phyloP scores from a whole-genome alignment of 805 yeast genomes.

The Vanderwaltozyma yarrowii region DNA sequence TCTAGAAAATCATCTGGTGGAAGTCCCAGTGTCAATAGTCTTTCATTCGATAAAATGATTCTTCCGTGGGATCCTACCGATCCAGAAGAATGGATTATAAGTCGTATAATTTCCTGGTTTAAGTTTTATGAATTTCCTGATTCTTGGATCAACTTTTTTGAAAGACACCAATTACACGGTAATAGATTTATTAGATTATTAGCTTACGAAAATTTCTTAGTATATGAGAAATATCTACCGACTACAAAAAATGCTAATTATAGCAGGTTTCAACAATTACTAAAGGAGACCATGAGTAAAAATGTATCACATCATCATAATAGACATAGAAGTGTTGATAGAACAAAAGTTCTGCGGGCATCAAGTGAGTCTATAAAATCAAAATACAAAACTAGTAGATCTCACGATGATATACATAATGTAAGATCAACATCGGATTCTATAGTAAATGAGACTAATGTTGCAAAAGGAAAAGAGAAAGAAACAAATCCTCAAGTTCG shows the following conservation, averaged over 20 bases:
- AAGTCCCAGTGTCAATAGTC: slow-evolving; percentile 12
- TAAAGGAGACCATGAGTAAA: slow-evolving; percentile 36
- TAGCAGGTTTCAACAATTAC: slow-evolving; percentile 44
- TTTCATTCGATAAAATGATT: slow-evolving; percentile 20
- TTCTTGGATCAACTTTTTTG: slow-evolving; percentile 63
- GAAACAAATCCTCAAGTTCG: slow-evolving; percentile 15
- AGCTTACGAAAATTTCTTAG: slow-evolving; percentile 51
- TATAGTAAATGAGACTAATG: slow-evolving; percentile 4
- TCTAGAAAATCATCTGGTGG: slow-evolving; percentile 21
- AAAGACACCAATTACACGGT: slow-evolving; percentile 47
- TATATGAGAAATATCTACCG: slow-evolving; percentile 31
- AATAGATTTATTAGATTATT: slow-evolving; percentile 54
- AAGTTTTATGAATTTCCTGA: slow-evolving; percentile 56
- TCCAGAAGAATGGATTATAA: slow-evolving; percentile 61
- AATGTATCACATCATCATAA: slow-evolving; percentile 22
- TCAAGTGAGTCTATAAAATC: slow-evolving; percentile 22
- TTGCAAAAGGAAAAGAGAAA: slow-evolving; percentile 10
- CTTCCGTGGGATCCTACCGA: slow-evolving; percentile 41
- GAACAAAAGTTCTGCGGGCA: slow-evolving; percentile 15
- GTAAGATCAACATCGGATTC: slow-evolving; percentile 26
- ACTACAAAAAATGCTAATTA: slow-evolving; percentile 42
- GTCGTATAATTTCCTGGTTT: slow-evolving; percentile 61
- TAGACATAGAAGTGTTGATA: slow-evolving; percentile 15
- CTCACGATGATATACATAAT: slow-evolving; percentile 7
- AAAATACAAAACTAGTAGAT: slow-evolving; percentile 5